Conservation (phyloP, 1,284 basidiomycete species). For the Exobasidium cylindrosporum region DNA sequence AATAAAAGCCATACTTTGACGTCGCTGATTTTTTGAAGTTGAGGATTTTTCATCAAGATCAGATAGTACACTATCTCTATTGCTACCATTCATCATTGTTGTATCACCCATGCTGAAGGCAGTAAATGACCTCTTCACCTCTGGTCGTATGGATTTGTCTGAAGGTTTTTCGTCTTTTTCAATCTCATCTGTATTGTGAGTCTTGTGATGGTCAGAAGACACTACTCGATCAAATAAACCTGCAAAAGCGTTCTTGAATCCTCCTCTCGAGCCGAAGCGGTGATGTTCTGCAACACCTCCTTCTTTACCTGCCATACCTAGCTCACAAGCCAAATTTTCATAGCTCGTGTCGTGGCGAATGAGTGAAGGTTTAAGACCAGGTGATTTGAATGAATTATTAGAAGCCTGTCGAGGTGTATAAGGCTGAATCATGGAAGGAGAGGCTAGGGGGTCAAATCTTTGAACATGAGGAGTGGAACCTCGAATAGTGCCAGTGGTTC, state of each 20-base stretch:
- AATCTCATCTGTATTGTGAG: neutral
- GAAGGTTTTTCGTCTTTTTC: neutral
- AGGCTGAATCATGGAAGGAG: constrained; percentile 20
- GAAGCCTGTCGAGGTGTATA: constrained; percentile 18
- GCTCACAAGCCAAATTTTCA: constrained; percentile 21
- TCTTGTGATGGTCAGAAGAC: neutral
- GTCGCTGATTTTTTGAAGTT: constrained; percentile 1
- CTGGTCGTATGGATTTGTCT: neutral
- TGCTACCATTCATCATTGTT: neutral
- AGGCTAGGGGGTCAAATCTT: constrained; percentile 17
- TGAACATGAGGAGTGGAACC: constrained; percentile 18
- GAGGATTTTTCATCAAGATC: neutral
- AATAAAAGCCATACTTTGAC: constrained; percentile 19
- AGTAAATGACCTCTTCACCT: neutral
- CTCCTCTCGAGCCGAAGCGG: neutral
- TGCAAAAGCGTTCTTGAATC: constrained; percentile 16
- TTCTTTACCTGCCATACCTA: constrained; percentile 13
- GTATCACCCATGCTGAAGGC: neutral
- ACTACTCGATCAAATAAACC: constrained; percentile 15
- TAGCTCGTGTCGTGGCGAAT: constrained; percentile 17
- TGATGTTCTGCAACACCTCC: constrained; percentile 12
- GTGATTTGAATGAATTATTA: constrained; percentile 16
- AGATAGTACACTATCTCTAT: neutral
- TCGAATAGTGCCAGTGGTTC: neutral
- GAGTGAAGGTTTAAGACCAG: constrained; percentile 19